Base-by-base conservation (phyloP, 371 early-diverging fungal genomes). In the Chytridium lagenaria region DNA sequence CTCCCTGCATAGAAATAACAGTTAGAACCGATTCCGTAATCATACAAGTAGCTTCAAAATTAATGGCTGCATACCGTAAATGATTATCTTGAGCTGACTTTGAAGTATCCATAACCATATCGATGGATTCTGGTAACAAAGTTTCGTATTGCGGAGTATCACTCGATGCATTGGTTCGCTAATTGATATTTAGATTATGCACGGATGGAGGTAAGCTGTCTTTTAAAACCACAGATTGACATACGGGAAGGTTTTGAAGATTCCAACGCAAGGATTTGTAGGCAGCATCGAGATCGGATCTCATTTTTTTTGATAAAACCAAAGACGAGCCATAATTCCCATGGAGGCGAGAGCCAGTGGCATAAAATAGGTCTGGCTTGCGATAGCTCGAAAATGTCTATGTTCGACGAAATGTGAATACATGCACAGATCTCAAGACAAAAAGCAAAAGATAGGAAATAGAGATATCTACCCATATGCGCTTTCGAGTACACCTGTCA, bases 371-470 rank as follows among this genome's bases (percentile, higher is more conserved):
- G 67, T 66, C 22, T 37, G 44, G n/a, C 67, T 44, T 10, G 23
- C 67, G 40, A 66, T 2, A 16, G 67, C 67, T 37, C 67, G 37
- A 40, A 39, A 66, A 2, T 61, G 36, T 3, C 63, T 61, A 61
- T 30, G 5, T 26, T 44, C 7, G 26, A 5, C 23, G 12, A 52
- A 52, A 52, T 52, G 23, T n/a, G 55, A 22, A 52, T 7, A 19
- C 44, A 44, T 44, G 44, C 44, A 44, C 19, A 19, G 44, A 19
- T 44, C 12, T 7, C 12, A 44, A 44, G 44, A 44, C 19, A 44
- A 44, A 44, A 19, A 44, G 44, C 44, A 44, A 44, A n/a, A n/a
- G n/a, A n/a, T 44, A 44, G 7, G 44, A 44, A 19, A 12, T 44
- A 44, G 12, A 12, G 12, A 12, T 12, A 12, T 19, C 44, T 44